These are phyloP conservation scores for Kalanchoe fedtschenkoi DNA, from an alignment of 164 flowering plant genomes.

Conservation along the genomic window DNA sequence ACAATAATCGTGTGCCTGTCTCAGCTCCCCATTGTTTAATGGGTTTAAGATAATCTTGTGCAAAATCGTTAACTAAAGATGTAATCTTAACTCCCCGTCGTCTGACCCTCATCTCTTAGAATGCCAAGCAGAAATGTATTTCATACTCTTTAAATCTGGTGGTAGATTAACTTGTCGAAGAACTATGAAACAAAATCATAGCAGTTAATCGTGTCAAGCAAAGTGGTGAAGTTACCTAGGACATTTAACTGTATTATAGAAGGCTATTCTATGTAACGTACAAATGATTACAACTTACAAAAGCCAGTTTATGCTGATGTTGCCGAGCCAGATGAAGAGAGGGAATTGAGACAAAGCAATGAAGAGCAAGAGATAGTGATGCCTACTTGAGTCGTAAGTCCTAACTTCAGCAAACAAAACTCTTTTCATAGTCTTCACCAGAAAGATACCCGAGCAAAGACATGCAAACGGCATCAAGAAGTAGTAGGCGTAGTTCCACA, in stretches of 20 bases:
- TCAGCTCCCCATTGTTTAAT: too few species aligned
- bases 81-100: too few species aligned
- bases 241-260: neutral
- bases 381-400: slow-evolving; percentile 33
- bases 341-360: slow-evolving; percentile 39
- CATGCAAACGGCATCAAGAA: slow-evolving; percentile 33
- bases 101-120: too few species aligned
- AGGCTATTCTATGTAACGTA: neutral
- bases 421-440: slow-evolving; percentile 40
- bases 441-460: slow-evolving; percentile 35
- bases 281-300: slow-evolving; percentile 11
- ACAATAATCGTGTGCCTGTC: too few species aligned
- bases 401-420: slow-evolving; percentile 36
- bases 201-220: neutral
- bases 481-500: slow-evolving; percentile 25
- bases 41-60: too few species aligned
- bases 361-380: slow-evolving; percentile 34
- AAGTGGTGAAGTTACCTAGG: neutral
- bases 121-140: too few species aligned
- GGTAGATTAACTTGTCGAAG: neutral
- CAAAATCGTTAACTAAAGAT: too few species aligned
- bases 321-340: slow-evolving; percentile 39
- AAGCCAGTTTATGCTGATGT: slow-evolving; percentile 28
- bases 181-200: neutral
- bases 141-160: too few species aligned